Evolutionary conservation across 1,139 yeast genomes (phyloP).

Genomic region (Lodderomyces jiufengensis): DNA sequence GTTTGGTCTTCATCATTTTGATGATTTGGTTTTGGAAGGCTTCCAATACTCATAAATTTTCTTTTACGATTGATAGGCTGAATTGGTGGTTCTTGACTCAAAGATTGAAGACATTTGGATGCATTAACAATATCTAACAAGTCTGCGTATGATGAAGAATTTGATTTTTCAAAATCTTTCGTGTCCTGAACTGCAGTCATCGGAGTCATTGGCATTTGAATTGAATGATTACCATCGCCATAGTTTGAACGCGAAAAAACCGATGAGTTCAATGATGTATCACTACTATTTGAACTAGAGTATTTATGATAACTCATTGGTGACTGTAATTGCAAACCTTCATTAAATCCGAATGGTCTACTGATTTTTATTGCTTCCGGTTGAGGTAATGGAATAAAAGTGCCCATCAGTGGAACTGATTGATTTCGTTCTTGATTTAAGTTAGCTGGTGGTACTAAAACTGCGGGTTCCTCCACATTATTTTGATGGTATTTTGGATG

Average conservation of each 20-base stretch:
- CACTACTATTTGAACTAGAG: constrained; percentile 1
- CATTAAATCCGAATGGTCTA: too few relatives aligned
- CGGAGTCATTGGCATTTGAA: neutral
- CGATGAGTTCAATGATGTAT: neutral
- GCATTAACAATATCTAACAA: constrained; percentile 39
- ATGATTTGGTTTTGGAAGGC: constrained; percentile 1
- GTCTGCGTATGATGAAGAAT: constrained; percentile 15
- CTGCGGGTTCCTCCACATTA: neutral
- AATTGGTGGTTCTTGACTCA: constrained; percentile 17
- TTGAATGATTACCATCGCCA: neutral
- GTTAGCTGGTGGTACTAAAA: neutral
- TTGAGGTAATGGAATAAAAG: constrained; percentile 7
- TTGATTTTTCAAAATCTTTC: too few relatives aligned
- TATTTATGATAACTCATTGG: too few relatives aligned
- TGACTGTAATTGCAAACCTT: too few relatives aligned
- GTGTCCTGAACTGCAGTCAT: too few relatives aligned
- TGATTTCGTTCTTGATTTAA: neutral
- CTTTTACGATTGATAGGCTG: too few relatives aligned
- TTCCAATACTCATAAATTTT: too few relatives aligned
- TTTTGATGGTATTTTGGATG: neutral
- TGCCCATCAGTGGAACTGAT: constrained; percentile 8
- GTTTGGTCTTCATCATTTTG: constrained; percentile 7
- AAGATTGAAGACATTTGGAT: constrained; percentile 37
- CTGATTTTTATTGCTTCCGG: too few relatives aligned
- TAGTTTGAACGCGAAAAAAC: constrained; percentile 5